phyloP scores from a whole-genome alignment of 805 yeast genomes.

The Suhomyces pyralidae region DNA sequence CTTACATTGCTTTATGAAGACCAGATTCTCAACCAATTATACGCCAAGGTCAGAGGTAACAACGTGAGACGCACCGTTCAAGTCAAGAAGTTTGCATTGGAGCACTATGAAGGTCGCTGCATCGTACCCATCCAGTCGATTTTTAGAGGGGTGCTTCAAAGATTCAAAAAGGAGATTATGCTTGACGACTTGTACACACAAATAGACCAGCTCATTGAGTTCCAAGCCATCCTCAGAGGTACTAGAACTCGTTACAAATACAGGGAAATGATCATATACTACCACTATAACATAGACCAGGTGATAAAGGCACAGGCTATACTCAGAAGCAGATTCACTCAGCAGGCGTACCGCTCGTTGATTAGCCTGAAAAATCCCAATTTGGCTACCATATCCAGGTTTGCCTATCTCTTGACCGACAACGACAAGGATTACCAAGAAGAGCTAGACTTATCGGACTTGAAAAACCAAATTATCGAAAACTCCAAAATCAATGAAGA shows the following conservation, averaged over 20 bases:
- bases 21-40: constrained; percentile 31
- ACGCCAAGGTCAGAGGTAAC: constrained; percentile 46
- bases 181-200: constrained; percentile 52
- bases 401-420: constrained; percentile 71
- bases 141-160: constrained; percentile 59
- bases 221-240: constrained; percentile 62
- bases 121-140: constrained; percentile 52
- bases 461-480: constrained; percentile 66
- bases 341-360: constrained; percentile 69
- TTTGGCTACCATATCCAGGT: constrained; percentile 67
- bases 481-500: constrained; percentile 68
- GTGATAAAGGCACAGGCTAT: constrained; percentile 73
- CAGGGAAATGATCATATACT: constrained; percentile 41
- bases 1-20: constrained; percentile 42
- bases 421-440: constrained; percentile 71
- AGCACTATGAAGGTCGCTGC: constrained; percentile 14
- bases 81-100: constrained; percentile 14
- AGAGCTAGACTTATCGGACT: constrained; percentile 64
- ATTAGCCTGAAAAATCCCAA: constrained; percentile 75
- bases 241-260: constrained; percentile 35
- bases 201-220: constrained; percentile 31
- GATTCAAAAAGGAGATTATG: constrained; percentile 55
- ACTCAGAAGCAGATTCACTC: constrained; percentile 64
- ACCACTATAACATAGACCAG: constrained; percentile 51
- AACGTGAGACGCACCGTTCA: constrained; percentile 28